phyloP scores from a whole-genome alignment of 1,284 basidiomycete genomes.

The Cerioporus squamosus region DNA sequence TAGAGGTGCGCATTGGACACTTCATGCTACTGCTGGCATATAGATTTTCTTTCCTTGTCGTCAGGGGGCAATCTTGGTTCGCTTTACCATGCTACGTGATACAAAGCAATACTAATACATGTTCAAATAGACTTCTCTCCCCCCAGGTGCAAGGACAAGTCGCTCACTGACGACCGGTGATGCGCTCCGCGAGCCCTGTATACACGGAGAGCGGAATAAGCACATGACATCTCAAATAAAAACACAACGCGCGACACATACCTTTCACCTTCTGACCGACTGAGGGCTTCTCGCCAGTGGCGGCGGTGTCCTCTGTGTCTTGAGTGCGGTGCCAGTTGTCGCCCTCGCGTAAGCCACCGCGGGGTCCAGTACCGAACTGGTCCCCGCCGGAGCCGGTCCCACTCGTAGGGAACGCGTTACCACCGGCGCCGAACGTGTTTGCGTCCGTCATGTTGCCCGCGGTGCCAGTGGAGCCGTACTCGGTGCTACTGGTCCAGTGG shows the following conservation, averaged over 20 bases:
- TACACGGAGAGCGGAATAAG: background rate
- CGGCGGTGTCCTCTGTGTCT: background rate
- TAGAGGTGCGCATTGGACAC: no score
- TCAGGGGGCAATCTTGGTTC: background rate
- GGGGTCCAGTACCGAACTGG: background rate
- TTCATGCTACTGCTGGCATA: background rate
- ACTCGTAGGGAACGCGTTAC: background rate
- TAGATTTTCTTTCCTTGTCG: no score
- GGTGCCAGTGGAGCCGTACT: conserved; percentile 24
- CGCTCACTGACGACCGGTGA: background rate
- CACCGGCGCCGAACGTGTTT: conserved; percentile 24
- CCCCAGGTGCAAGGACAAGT: no score
- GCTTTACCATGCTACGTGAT: background rate
- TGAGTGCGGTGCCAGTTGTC: background rate
- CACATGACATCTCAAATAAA: background rate
- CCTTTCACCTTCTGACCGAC: background rate
- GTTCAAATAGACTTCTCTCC: no score
- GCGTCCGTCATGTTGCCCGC: conserved; percentile 26
- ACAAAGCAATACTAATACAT: no score
- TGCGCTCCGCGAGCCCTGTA: background rate
- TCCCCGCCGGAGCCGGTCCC: no score
- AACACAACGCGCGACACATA: background rate
- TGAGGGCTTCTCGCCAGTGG: background rate
- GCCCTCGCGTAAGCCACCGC: background rate
- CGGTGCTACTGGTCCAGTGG: no score